phyloP scores from a whole-genome alignment of 768 basidiomycete genomes.

The Serpula lacrymans region DNA sequence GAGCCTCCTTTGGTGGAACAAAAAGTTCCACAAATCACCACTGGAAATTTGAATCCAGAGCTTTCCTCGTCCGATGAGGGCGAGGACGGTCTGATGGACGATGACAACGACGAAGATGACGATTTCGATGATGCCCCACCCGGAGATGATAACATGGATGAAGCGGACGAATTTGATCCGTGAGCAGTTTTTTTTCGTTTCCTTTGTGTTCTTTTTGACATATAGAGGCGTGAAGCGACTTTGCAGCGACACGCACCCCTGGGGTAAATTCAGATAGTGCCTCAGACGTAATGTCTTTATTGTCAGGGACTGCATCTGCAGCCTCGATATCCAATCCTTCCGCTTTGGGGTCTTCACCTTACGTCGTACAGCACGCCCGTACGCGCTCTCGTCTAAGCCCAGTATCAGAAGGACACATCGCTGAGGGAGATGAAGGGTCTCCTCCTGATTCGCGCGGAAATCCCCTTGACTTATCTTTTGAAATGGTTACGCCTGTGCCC shows the following conservation, averaged over 20 bases:
- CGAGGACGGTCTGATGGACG: constrained; percentile 42
- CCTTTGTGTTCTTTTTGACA: background rate
- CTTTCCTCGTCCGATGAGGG: constrained; percentile 51
- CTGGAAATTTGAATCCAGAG: constrained; percentile 44
- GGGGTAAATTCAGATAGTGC: constrained; percentile 54
- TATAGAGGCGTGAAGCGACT: constrained; percentile 46
- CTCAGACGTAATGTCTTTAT: constrained; percentile 59
- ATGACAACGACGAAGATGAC: constrained; percentile 50
- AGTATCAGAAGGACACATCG: constrained; percentile 49
- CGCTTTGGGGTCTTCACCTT: constrained; percentile 45
- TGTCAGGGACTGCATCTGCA: constrained; percentile 49
- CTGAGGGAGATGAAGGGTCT: constrained; percentile 19
- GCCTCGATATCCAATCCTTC: constrained; percentile 58
- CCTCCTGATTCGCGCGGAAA: constrained; percentile 23
- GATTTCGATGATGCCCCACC: constrained; percentile 49
- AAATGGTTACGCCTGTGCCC: constrained; percentile 48
- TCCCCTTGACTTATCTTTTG: constrained; percentile 45
- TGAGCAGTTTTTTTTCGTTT: constrained; percentile 30
- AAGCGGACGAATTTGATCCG: constrained; percentile 80
- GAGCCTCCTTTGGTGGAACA: constrained; percentile 28
- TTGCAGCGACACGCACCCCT: constrained; percentile 55
- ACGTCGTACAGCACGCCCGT: constrained; percentile 31
- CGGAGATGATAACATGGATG: constrained; percentile 51
- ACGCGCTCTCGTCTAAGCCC: constrained; percentile 56
- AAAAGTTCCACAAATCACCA: constrained; percentile 19